phyloP scores from a whole-genome alignment of 2,329 filamentous ascomycete genomes.

The Botrytis cinerea region DNA sequence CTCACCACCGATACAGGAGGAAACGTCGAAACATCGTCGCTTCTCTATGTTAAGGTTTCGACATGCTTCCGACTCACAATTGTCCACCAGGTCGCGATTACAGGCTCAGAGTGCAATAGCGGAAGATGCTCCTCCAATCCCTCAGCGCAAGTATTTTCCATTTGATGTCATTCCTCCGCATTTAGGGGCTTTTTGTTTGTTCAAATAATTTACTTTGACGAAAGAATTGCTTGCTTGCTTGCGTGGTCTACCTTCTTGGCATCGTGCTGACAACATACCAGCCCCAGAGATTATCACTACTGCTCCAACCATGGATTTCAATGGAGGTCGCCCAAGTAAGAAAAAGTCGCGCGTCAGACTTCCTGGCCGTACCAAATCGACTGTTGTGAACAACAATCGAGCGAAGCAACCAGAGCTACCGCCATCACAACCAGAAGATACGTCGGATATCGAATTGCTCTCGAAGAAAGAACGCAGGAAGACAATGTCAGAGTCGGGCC shows the following conservation, averaged over 20 bases:
- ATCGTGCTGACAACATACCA: conserved; percentile 40
- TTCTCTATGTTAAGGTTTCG: conserved; percentile 79
- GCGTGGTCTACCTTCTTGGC: not conserved
- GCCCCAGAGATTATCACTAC: conserved; percentile 85
- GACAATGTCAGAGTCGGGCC: conserved; percentile 42
- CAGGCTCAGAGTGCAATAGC: conserved; percentile 50
- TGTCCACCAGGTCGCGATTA: conserved; percentile 74
- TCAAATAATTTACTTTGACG: not conserved
- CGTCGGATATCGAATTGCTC: conserved; percentile 30
- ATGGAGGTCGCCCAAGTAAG: conserved; percentile 51
- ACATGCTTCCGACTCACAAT: conserved; percentile 89
- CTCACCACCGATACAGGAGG: conserved; percentile 54
- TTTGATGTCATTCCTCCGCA: conserved; percentile 11
- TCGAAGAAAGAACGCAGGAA: conserved; percentile 49
- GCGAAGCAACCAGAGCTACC: conserved; percentile 27
- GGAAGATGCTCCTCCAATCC: conserved; percentile 57
- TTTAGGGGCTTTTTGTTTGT: not conserved
- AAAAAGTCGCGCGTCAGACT: conserved; percentile 58
- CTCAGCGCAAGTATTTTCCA: conserved; percentile 53
- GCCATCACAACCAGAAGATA: conserved; percentile 25
- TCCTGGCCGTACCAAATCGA: conserved; percentile 48
- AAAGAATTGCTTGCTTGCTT: not conserved
- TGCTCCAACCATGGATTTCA: conserved; percentile 72
- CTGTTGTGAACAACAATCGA: conserved; percentile 25
- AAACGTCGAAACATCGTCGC: conserved; percentile 58